Base-by-base conservation (phyloP, 2,329 filamentous ascomycete species). In the Talaromyces albobiverticillius region DNA sequence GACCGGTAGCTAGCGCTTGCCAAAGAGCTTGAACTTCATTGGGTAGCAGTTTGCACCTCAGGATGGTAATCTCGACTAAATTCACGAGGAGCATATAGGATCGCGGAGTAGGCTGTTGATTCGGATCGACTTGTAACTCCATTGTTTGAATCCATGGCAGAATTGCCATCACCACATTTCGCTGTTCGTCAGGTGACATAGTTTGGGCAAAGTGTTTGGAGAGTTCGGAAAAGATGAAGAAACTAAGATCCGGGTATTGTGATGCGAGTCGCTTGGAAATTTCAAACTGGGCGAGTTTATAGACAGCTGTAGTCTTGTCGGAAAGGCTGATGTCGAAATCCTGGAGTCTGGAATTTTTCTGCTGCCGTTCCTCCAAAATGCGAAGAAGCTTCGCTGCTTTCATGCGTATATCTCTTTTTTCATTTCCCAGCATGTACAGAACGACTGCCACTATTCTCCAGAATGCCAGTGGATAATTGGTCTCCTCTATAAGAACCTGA, bases 251-350 rank as follows among this genome's bases (percentile, higher is more conserved):
- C 0, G 89, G 83, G 67, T 99, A 90, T 60, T 95, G 89, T 64
- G 89, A 90, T 1, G 92, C 89, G 36, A 99, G 81, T 18, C 92
- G 82, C 64, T 93, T 91, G 0, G 94, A 97, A 20, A 95, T 95
- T 67, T 97, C 93, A 61, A 96, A 97, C 67, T 99, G 94, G 0
- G 95, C 94, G 42, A 95, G 79, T 73, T 99, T 99, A 74, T 97
- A 99, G 2, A 99, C 93, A 0, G 93, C 92, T 61, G 95, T 95
- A 0, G 95, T 99, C 73, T 96, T 97, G 73, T 99, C 95, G 0
- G 93, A 95, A 55, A 99, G 94, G 68, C 92, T 96, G 64, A 99
- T 97, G 65, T 99, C 94, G 56, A 96, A 95, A 68, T 99, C 94
- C 67, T 96, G 90, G 6, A 99, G 85, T 66, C 95, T 95, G 1